Evolutionary conservation across 2,329 filamentous ascomycete genomes (phyloP).

Genomic region (Pochonia chlamydosporia): DNA sequence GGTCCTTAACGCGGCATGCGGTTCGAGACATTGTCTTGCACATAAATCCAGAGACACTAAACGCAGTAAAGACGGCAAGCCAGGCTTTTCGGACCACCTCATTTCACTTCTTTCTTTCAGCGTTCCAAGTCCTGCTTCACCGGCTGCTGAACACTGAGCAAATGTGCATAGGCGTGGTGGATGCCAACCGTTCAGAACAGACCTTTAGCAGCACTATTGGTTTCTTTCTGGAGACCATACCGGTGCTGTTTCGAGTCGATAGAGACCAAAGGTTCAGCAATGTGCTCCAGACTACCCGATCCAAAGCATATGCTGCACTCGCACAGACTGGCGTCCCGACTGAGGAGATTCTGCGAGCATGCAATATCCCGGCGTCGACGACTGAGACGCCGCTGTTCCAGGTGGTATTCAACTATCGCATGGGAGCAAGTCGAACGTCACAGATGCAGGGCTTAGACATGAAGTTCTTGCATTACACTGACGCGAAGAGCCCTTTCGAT

Average conservation of each 20-base stretch:
- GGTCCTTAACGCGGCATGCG: slow-evolving; percentile 4
- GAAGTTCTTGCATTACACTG: slow-evolving; percentile 12
- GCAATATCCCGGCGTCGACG: slow-evolving; percentile 32
- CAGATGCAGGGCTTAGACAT: slow-evolving; percentile 15
- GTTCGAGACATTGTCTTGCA: background rate
- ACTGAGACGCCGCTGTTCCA: slow-evolving; percentile 40
- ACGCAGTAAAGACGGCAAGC: slow-evolving; percentile 11
- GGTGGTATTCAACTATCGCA: slow-evolving; percentile 39
- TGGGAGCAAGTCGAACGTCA: slow-evolving; percentile 20
- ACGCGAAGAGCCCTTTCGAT: too few species aligned
- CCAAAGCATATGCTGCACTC: slow-evolving; percentile 22
- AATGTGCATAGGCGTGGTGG: slow-evolving; percentile 39
- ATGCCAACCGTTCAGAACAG: slow-evolving; percentile 20
- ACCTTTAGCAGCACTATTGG: slow-evolving; percentile 29
- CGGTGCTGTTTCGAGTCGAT: slow-evolving; percentile 28
- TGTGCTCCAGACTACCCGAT: slow-evolving; percentile 13
- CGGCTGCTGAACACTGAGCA: slow-evolving; percentile 22
- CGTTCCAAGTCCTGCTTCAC: slow-evolving; percentile 27
- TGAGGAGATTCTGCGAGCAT: slow-evolving; percentile 35
- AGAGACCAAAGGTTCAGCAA: slow-evolving; percentile 15
- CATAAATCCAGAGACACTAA: background rate
- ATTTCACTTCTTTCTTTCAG: slow-evolving; percentile 43
- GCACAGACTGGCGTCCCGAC: slow-evolving; percentile 37
- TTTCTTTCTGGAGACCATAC: slow-evolving; percentile 38
- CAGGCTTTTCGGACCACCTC: slow-evolving; percentile 16